Evolutionary conservation across 495 filamentous ascomycete genomes (phyloP), one percentile per base, ranked within the genome.

Genomic region (Elasticomyces elasticus): DNA sequence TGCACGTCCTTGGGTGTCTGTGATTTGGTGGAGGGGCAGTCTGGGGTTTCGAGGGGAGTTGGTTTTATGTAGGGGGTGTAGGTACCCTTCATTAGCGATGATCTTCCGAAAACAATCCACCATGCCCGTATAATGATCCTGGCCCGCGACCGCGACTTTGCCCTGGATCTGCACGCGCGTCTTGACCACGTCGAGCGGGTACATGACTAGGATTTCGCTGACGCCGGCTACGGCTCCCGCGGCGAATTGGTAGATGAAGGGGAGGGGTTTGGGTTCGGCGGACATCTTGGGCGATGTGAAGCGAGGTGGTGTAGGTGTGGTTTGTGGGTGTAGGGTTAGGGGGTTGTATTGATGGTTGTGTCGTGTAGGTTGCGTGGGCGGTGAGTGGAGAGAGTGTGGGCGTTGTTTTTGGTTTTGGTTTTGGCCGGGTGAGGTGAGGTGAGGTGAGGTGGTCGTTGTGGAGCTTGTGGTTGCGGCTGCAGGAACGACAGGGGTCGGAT

Each of bases 131-230:
- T 98, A 98, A 55, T 74, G 69, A 51, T 96, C 89, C 47, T 76
- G 79, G 41, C 89, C 87, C 26, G 76, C 67, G 44, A 72, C 77
- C 60, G 76, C 72, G 53, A 82, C 83, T n/a, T 79, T 79, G 54
- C 54, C 49, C 69, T 96, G 90, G 48, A 96, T 79, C 67, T 96
- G 90, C 86, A 98, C 84, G 80, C 92, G 76, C 47, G 92, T 98
- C 77, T 98, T 98, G 64, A 98, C 87, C 41, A 97, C 91, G 71
- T 98, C 92, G 64, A 98, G 76, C 62, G 92, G 92, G 76, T 98
- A 98, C 92, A 89, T 96, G 52, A 45, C 23, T 15, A 45, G 25
- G 50, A 58, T 52, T 79, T 95, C 89, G 58, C 87, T 92, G 47
- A 95, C 87, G 75, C 89, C 89, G 62, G 89, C 89, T 61, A 95